Evolutionary conservation across 1,139 yeast genomes (phyloP), one percentile per base, ranked within the genome.

Genomic region (Candida gigantensis): DNA sequence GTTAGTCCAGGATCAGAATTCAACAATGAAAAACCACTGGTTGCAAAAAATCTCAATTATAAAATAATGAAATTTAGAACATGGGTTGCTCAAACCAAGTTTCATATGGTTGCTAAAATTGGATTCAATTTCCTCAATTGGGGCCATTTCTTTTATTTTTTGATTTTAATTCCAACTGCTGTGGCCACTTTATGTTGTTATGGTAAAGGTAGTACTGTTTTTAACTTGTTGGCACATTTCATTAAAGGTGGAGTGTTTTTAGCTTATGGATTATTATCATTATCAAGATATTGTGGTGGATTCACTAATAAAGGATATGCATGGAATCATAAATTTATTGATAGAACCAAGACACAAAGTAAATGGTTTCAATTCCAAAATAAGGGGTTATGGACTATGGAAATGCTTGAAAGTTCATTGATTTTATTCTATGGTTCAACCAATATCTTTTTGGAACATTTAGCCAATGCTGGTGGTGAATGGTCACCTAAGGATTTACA

Each of bases 401-500:
- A 92, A 65, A 80, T 81, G 65, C 58, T 87, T 37, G 98, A 92
- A 63, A 74, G 84, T 30, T 74, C 79, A 26, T 66, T 89, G 44
- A 87, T 92, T 43, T 79, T 88, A 54, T 79, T 88, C 51, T 92
- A 92, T 58, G 98, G 98, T 12, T 66, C 79, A 18, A 84, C 97
- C 17, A 90, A 92, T 57, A 71, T 92, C 21, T 92, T 92, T 55
- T 61, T 92, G 63, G 98, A 92, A 62, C 97, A 88, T 58, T 72
- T 92, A 48, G 57, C 75, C 7, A 59, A 58, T 37, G 84, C 95
- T 5, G 90, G 84, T 36, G 94, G 92, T 24, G 78, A 62, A 34
- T 92, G 97, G 96, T 70, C 86, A 8, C 85, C 95, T 28, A 90
- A 90, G 60, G 98, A 92, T 58, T 74, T 92, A 46, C 97, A 92